Conservation (phyloP, 305 asterid genomes). For the Fraxinus latifolia region DNA sequence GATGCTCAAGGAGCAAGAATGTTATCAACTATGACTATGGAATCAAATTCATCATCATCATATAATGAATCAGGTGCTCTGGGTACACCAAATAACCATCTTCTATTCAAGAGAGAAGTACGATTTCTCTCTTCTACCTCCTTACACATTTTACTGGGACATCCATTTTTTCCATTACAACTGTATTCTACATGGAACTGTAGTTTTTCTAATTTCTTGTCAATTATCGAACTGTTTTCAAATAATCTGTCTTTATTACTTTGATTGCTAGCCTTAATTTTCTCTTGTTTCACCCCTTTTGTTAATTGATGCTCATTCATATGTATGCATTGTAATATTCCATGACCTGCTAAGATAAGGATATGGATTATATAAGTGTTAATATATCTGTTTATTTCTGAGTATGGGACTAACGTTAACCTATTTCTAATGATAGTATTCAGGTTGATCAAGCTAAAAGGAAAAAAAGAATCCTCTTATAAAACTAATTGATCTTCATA, state of each 20-base stretch:
- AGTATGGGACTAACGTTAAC: background rate
- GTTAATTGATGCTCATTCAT: background rate
- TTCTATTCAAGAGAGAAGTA: conserved; percentile 76
- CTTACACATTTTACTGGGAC: background rate
- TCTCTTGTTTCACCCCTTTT: background rate
- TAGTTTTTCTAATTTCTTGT: background rate
- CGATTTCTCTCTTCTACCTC: conserved; percentile 23
- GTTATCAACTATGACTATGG: conserved; percentile 86
- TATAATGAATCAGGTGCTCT: conserved; percentile 36
- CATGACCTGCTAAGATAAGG: background rate
- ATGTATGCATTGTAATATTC: background rate
- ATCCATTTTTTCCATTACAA: background rate
- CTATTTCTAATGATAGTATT: background rate
- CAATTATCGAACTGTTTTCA: background rate
- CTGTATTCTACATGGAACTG: background rate
- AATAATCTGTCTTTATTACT: background rate
- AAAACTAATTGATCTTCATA: background rate
- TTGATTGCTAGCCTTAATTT: background rate
- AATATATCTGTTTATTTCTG: background rate
- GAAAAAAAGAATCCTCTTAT: background rate
- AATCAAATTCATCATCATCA: conserved; percentile 45
- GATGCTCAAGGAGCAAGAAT: conserved; percentile 59
- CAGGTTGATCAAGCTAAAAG: background rate
- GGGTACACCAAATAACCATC: conserved; percentile 35
- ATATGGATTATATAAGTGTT: background rate